Conservation (phyloP, 106 monocot species). For the Phalaenopsis aphrodite region DNA sequence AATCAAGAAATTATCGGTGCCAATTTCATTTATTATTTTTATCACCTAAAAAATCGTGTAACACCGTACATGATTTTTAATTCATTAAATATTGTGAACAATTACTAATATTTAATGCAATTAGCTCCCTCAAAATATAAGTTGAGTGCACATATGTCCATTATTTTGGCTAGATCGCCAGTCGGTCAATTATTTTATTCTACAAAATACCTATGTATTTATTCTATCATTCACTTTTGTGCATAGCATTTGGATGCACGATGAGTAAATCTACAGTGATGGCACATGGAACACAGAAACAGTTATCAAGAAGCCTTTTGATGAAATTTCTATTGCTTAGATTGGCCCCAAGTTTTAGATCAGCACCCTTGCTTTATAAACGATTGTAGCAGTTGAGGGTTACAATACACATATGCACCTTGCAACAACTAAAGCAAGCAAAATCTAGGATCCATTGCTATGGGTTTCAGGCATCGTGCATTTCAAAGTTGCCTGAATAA, state of each 20-base stretch:
- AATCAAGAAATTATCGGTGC: no score
- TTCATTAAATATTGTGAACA: no score
- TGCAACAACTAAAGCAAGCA: neutral
- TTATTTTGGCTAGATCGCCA: no score
- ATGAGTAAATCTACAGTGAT: neutral
- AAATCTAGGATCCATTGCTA: neutral
- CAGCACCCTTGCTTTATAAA: neutral
- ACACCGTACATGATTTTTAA: no score
- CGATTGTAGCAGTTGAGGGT: neutral
- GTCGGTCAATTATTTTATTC: neutral
- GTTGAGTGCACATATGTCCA: no score
- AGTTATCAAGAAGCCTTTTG: neutral
- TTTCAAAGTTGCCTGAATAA: neutral
- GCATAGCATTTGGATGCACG: neutral
- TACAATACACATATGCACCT: neutral
- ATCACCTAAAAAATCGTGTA: no score
- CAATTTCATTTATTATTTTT: no score
- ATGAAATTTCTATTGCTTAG: neutral
- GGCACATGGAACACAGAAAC: neutral
- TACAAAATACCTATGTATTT: neutral
- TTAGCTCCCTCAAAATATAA: no score
- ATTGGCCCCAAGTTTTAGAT: neutral
- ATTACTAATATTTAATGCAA: no score
- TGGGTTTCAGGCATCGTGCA: neutral
- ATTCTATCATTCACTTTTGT: neutral